These are phyloP conservation scores for Helianthus tuberosus DNA, from an alignment of 129 eudicot species.

Conservation along the genomic window DNA sequence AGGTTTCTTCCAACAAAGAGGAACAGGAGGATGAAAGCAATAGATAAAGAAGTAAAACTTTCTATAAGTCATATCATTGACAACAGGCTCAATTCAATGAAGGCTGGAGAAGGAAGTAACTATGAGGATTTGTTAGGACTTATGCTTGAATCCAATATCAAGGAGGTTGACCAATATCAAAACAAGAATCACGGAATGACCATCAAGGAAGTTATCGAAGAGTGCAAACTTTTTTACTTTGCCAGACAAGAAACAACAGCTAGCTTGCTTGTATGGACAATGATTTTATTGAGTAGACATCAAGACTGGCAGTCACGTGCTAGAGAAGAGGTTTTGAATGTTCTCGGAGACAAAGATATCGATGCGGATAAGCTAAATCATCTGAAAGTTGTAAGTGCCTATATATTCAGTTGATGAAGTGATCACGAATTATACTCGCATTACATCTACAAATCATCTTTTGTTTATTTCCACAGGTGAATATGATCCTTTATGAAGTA, in stretches of 20 bases:
- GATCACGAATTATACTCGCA: background rate
- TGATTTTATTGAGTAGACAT: constrained; percentile 11
- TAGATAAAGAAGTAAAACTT: background rate
- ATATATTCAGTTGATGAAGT: background rate
- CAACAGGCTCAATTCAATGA: background rate
- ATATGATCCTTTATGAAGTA: constrained; percentile 6
- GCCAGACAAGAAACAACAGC: constrained; percentile 7
- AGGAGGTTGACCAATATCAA: background rate
- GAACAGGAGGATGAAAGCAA: background rate
- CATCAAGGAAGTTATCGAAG: constrained; percentile 3
- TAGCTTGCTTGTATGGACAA: constrained; percentile 9
- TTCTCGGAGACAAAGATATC: background rate
- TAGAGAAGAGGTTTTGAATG: constrained; percentile 24
- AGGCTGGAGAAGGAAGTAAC: background rate
- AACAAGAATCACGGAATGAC: background rate
- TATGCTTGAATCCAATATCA: constrained; percentile 4
- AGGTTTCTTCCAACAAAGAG: constrained; percentile 28
- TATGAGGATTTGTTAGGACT: background rate
- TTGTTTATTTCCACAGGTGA: background rate
- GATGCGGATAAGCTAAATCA: background rate
- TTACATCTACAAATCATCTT: background rate
- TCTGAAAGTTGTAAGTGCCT: constrained; percentile 2
- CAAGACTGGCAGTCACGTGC: constrained; percentile 26
- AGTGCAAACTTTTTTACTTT: constrained; percentile 13
- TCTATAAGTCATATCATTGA: background rate